Percentiles rank a stretch among this genome's conserved stretches.
These are phyloP conservation scores for Solanum virginianum DNA, from an alignment of 257 asterid genomes.

Conservation along the genomic window DNA sequence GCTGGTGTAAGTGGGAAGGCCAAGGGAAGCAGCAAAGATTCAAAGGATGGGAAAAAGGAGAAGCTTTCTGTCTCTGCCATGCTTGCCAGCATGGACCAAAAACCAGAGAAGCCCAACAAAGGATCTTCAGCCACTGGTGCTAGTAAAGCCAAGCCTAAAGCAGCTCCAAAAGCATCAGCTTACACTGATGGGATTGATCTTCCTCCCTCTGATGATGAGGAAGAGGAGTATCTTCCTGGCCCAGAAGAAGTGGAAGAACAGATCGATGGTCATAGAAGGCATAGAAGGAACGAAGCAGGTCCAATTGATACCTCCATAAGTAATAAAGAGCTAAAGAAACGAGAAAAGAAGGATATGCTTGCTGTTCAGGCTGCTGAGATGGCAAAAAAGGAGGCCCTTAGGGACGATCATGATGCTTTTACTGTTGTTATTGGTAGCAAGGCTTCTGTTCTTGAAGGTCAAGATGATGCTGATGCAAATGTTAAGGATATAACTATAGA, in stretches of 20 bases:
- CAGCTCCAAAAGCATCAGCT: constrained; percentile 29
- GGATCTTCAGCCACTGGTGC: constrained; percentile 17
- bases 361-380: constrained; percentile 38
- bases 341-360: constrained; percentile 48
- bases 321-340: constrained; percentile 42
- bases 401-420: constrained; percentile 64
- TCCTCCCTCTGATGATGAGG: constrained; percentile 65
- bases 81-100: constrained; percentile 54
- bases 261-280: constrained; percentile 13
- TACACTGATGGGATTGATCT: constrained; percentile 45
- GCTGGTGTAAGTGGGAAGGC: constrained; percentile 27
- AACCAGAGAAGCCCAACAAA: constrained; percentile 54
- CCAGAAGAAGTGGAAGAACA: constrained; percentile 20
- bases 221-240: constrained; percentile 14
- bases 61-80: constrained; percentile 49
- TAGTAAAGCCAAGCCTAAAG: constrained; percentile 36
- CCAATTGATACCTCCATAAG: constrained; percentile 29
- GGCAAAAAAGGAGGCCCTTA: constrained; percentile 54
- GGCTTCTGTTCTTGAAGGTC: constrained; percentile 54
- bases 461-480: constrained; percentile 62
- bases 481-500: constrained; percentile 57
- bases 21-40: constrained; percentile 39
- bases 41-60: constrained; percentile 23
- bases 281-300: constrained; percentile 14
- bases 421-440: constrained; percentile 60